Base-by-base conservation (phyloP, 257 asterid genomes). In the Ophiorrhiza pumila region DNA sequence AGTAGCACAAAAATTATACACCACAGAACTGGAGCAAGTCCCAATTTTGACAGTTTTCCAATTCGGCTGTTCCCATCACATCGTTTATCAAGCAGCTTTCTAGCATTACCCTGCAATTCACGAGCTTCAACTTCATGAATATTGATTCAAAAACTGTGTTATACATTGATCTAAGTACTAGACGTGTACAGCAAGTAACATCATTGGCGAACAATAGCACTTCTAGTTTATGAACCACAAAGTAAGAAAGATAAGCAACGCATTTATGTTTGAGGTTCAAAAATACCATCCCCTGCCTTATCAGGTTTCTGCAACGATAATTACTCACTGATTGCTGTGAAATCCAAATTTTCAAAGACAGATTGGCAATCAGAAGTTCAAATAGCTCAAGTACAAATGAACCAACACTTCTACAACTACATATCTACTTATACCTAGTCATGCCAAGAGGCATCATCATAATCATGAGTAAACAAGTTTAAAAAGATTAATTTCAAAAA, bases 11-110 rank as follows among this genome's bases (percentile, higher is more conserved):
- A 82, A 61, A 92, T 86, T 69, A 82, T 77, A 82, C 83, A 95
- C 92, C 97, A 95, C 59, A 95, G 94, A 64, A 87, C 42, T 6
- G 99, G 99, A 72, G 99, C 99, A 82, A 95, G 95, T 83, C 97
- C 98, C 77, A 92, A 79, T 86, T 89, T 92, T 65, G 96, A 85
- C 71, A 95, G 74, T 79, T 81, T 89, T 55, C 99, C 98, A 35
- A 89, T 74, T 45, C 78, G 81, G 80, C 89, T 89, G 82, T 79
- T 95, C 74, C 81, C 86, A 81, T 95, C 94, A 84, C 96, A 87
- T 65, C 84, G 88, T 68, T 87, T 90, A 55, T 95, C 97, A 68
- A 83, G 89, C 80, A 95, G 81, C 82, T 82, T 88, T 82, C 97
- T 86, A 50, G 99, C 97, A 66, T 92, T 95, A 58, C 96, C 98